Percentiles rank a stretch among this genome's conserved stretches.
These are phyloP conservation scores for Aspergillus cavernicola DNA, from an alignment of 495 filamentous ascomycete species.

Conservation along the genomic window DNA sequence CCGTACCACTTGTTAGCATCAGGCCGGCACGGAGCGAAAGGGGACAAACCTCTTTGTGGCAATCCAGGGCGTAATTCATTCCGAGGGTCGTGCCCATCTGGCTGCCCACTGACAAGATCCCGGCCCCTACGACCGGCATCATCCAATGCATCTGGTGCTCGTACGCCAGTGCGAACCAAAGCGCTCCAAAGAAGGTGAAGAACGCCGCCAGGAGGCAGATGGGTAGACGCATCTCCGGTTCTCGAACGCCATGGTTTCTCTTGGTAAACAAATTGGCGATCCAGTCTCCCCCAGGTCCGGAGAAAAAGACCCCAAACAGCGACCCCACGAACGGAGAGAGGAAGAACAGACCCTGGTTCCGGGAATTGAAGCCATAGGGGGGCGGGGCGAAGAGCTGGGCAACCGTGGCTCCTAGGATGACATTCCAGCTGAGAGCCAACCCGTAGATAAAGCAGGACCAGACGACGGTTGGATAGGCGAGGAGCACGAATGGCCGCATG, in stretches of 20 bases:
- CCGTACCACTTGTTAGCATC: no score
- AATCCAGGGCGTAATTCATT: constrained; percentile 23
- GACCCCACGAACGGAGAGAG: constrained; percentile 46
- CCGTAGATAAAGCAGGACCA: constrained; percentile 43
- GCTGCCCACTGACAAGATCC: constrained; percentile 21
- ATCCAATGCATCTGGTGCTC: constrained; percentile 18
- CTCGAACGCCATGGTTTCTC: constrained; percentile 47
- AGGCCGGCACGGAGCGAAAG: not conserved
- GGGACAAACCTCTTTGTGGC: constrained; percentile 18
- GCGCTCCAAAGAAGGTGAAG: constrained; percentile 20
- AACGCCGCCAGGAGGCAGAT: constrained; percentile 23
- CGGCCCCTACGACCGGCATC: constrained; percentile 21
- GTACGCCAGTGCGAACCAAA: constrained; percentile 18
- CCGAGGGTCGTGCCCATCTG: constrained; percentile 24
- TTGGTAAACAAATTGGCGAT: constrained; percentile 47
- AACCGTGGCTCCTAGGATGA: constrained; percentile 51
- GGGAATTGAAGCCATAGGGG: constrained; percentile 48
- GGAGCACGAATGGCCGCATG: constrained; percentile 42
- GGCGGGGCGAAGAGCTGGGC: constrained; percentile 46
- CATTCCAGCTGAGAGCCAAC: constrained; percentile 35
- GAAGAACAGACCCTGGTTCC: constrained; percentile 46
- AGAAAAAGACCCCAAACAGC: constrained; percentile 45
- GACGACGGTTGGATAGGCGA: constrained; percentile 46
- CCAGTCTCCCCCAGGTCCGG: constrained; percentile 45
- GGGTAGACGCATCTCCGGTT: constrained; percentile 53